phyloP scores from a whole-genome alignment of 352 stramenopile genomes.

The Pythium coloratum region DNA sequence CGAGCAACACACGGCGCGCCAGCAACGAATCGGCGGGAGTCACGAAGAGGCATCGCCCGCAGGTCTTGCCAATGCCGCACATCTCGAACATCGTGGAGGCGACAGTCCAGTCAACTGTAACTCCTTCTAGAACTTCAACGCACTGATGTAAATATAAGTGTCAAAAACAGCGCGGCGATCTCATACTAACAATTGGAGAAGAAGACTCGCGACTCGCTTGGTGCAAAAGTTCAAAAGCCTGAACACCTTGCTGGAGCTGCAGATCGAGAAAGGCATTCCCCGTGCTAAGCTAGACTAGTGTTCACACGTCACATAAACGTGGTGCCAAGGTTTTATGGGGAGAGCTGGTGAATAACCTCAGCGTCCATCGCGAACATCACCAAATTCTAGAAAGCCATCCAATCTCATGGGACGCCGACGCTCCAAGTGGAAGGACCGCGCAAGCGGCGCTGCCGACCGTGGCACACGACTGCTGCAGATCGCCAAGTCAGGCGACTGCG shows the following conservation, averaged over 20 bases:
- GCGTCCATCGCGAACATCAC: background rate
- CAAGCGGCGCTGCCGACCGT: conserved; percentile 27
- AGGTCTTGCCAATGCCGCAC: conserved; percentile 1
- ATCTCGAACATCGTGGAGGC: background rate
- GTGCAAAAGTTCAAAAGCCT: no score
- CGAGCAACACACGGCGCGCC: conserved; percentile 14
- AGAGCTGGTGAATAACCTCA: background rate
- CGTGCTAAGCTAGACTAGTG: no score
- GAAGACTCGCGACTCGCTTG: no score
- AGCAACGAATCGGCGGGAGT: conserved; percentile 10
- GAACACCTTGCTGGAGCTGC: no score
- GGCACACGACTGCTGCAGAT: conserved; percentile 47
- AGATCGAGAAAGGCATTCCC: no score
- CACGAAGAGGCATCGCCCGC: conserved; percentile 1
- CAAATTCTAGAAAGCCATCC: background rate
- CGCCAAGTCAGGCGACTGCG: conserved; percentile 45
- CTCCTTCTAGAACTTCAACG: background rate
- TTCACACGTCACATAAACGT: no score
- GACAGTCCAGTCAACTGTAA: background rate
- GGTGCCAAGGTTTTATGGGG: no score
- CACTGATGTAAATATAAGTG: background rate
- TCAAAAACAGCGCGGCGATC: no score
- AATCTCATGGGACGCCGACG: conserved; percentile 54
- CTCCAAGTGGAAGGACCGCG: conserved; percentile 70
- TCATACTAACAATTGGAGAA: no score